Evolutionary conservation across 441 rosid species (phyloP).

Genomic region (Melastoma candidum): DNA sequence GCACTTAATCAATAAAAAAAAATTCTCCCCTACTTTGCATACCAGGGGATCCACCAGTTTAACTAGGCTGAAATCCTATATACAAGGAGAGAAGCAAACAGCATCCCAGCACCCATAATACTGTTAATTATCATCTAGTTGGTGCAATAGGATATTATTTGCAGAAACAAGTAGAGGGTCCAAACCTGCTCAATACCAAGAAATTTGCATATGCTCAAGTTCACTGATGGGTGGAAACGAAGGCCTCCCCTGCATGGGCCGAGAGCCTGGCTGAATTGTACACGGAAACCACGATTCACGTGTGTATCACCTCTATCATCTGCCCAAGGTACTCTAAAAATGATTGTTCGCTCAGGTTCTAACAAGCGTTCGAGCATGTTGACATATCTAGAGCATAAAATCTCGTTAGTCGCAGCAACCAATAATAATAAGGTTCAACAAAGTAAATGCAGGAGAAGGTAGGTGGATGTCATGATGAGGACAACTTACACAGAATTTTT

Average conservation of each 20-base stretch:
- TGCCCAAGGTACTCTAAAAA: slow-evolving; percentile 95
- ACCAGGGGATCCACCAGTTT: too few relatives aligned
- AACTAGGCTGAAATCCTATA: too few relatives aligned
- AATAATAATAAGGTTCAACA: slow-evolving; percentile 5
- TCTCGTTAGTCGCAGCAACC: slow-evolving; percentile 1
- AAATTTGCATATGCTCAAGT: slow-evolving; percentile 86
- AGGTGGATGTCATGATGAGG: slow-evolving; percentile 10
- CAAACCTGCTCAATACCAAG: slow-evolving; percentile 94
- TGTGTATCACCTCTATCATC: slow-evolving; percentile 98
- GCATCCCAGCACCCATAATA: too few relatives aligned
- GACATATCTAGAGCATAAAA: slow-evolving; percentile 61
- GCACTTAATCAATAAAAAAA: too few relatives aligned
- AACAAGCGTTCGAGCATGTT: slow-evolving; percentile 90
- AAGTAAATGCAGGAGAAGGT: slow-evolving; percentile 17
- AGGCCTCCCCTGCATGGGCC: slow-evolving; percentile 99
- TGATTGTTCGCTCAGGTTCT: slow-evolving; percentile 92
- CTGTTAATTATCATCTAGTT: too few relatives aligned
- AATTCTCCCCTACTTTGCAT: too few relatives aligned
- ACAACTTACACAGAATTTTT: slow-evolving; percentile 89
- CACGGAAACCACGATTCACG: slow-evolving; percentile 91
- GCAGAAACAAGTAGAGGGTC: background rate
- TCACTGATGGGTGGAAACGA: slow-evolving; percentile 91
- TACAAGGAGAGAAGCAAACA: too few relatives aligned
- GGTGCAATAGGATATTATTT: too few relatives aligned
- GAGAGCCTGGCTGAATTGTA: slow-evolving; percentile 91